These are phyloP conservation scores for Acorus calamus DNA, from an alignment of 106 monocot species.

Conservation along the genomic window DNA sequence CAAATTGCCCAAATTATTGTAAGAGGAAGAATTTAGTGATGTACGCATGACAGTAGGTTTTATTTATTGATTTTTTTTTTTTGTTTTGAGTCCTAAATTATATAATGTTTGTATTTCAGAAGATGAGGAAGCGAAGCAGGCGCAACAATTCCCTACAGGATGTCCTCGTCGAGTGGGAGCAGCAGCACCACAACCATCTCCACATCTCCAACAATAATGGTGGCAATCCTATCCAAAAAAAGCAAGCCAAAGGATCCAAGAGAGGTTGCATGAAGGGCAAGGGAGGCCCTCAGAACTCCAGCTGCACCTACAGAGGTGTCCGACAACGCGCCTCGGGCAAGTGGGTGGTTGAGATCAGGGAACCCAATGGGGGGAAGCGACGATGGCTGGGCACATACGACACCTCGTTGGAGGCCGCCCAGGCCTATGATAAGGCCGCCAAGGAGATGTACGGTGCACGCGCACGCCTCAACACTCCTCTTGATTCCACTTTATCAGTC, in stretches of 20 bases:
- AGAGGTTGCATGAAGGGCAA: conserved; percentile 84
- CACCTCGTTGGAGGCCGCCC: conserved; percentile 53
- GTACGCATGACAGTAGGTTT: too few species aligned
- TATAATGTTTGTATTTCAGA: conserved; percentile 9
- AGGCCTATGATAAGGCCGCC: conserved; percentile 74
- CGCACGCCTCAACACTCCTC: conserved; percentile 57
- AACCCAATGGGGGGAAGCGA: conserved; percentile 54
- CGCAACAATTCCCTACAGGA: conserved; percentile 19
- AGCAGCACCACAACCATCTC: conserved; percentile 21
- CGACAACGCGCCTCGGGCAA: conserved; percentile 88
- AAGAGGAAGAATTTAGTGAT: too few species aligned
- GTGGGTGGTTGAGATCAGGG: conserved; percentile 89
- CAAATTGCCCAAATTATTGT: too few species aligned
- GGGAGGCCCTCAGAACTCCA: conserved; percentile 72
- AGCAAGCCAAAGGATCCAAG: conserved; percentile 69
- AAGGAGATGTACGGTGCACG: conserved; percentile 52
- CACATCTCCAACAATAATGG: not conserved
- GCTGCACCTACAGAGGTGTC: conserved; percentile 61
- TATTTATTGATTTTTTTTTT: too few species aligned
- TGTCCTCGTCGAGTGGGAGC: conserved; percentile 36
- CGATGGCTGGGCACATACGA: conserved; percentile 82
- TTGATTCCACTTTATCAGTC: too few species aligned
- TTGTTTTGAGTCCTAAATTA: too few species aligned
- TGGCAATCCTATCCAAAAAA: conserved; percentile 13
- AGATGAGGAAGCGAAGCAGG: conserved; percentile 31